Base-by-base conservation (phyloP, 176 grass and related monocot genomes). In the Juncus inflexus region DNA sequence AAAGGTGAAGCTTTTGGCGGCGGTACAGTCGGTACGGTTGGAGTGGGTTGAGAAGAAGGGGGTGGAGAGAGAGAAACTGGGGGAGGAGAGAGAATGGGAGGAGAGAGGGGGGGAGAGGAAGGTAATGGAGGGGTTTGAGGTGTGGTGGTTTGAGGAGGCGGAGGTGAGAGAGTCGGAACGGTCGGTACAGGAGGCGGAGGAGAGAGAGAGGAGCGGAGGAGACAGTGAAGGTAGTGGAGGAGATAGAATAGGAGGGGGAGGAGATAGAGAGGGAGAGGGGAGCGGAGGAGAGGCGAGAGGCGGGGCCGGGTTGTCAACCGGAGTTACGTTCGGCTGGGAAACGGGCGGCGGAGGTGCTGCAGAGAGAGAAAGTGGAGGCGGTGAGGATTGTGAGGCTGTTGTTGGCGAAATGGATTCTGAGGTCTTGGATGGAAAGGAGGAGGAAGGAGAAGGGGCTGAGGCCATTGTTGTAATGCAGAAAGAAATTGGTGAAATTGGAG, bases 371-470 rank as follows among this genome's bases (percentile, higher is more conserved):
- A 35, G 78, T 9, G 78, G 62, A 10, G 75, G 52, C 2, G 58
- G 59, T 35, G 76, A 16, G 1, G 61, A 67, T 72, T 79, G 65
- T 6, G 80, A 55, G 4, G 62, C 42, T 0, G 66, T 53, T 0
- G 66, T 5, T 3, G 84, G 73, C 14, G 76, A 60, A 9, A 61
- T 41, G 28, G 47, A 63, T 7, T 64, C 55, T n/a, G 66, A 64
- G 35, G 6, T 19, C 12, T 72, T 80, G 66, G 52, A 66, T 45
- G 28, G 35, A 69, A 60, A 77, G 41, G 81, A 68, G 41, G 81
- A 68, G 43, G 82, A 81, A 54, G 86, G 86, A 39, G 82, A 86
- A 2, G 84, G 84, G 0, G 84, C 80, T 16, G 86, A 79, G 52
- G 86, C 86, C 86, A 90, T 90, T 68, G 57, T 64, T 74, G 60